Base-by-base conservation (phyloP, 2,329 filamentous ascomycete genomes). In the Diaporthe sp. region DNA sequence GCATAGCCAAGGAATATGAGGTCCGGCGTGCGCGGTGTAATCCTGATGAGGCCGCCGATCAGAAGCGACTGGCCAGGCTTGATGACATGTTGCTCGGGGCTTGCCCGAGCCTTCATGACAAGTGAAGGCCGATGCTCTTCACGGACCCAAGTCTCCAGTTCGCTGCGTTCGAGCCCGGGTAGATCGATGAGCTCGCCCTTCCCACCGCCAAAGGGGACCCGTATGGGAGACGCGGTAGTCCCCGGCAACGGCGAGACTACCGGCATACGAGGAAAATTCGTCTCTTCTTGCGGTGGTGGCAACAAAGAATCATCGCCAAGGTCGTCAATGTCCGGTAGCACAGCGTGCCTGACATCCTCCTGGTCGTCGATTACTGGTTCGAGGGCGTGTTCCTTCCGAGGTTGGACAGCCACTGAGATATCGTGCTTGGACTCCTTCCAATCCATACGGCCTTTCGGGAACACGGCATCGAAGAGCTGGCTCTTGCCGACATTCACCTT, bases 401-500 rank as follows among this genome's bases (percentile, higher is more conserved):
- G 31, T 62, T 74, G n/a, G 65, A 86, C 75, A 4, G 78, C 78
- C 67, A 84, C 75, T 4, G 79, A 80, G 58, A 86, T 85, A 22
- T 84, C 82, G 81, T 86, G 80, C 73, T 83, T 79, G 80, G 83
- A 71, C 80, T 83, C 80, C 2, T 80, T 78, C 75, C 81, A 81
- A 76, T 84, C 87, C 85, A 88, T 89, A 49, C 88, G 88, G 37
- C 92, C 92, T 87, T 94, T 96, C 5, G 97, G 96, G 80, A 96
- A 98, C 10, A 98, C 92, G 6, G 92, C 90, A 79, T 97, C 93
- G 76, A 98, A 98, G 2, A 99, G 89, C 81, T 94, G 93, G 80
- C 96, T 98, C 85, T 99, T 99, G 34, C 97, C 97, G 3, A 98
- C 97, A 81, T 99, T 99, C 77, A 95, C 95, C 84, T 98, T 98